Conservation (phyloP, 2,329 filamentous ascomycete genomes). For the Cladophialophora psammophila region DNA sequence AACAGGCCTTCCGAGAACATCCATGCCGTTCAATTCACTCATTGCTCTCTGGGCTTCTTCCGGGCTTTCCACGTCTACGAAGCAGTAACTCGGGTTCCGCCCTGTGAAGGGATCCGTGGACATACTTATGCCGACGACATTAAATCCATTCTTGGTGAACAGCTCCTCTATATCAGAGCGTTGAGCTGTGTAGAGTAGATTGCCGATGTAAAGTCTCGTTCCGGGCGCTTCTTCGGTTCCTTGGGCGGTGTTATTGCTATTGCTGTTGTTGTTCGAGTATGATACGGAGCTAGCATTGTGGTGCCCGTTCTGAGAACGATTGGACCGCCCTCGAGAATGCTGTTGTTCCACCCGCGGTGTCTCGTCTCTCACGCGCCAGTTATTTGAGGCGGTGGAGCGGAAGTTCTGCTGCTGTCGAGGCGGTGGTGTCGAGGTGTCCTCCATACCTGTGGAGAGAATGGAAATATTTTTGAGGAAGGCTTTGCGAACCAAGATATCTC, state of each 20-base stretch:
- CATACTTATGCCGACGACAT: constrained; percentile 67
- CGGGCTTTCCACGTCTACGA: constrained; percentile 69
- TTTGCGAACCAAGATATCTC: neutral
- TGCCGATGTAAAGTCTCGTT: constrained; percentile 62
- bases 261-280: constrained; percentile 6
- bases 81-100: constrained; percentile 77
- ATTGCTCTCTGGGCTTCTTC: constrained; percentile 67
- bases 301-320: constrained; percentile 10
- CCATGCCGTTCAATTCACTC: constrained; percentile 60
- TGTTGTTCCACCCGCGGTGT: constrained; percentile 43
- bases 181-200: constrained; percentile 63
- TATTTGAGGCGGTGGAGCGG: constrained; percentile 41
- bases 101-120: constrained; percentile 72
- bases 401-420: constrained; percentile 27
- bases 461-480: neutral
- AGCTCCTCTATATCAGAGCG: constrained; percentile 58
- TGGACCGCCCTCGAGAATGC: constrained; percentile 49
- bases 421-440: constrained; percentile 39
- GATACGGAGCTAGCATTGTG: neutral
- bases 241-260: constrained; percentile 7
- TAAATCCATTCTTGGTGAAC: constrained; percentile 52
- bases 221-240: constrained; percentile 39
- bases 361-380: constrained; percentile 53
- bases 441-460: constrained; percentile 15
- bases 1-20: constrained; percentile 65